Conservation (phyloP, 306 rosid genomes). For the Cicer arietinum region DNA sequence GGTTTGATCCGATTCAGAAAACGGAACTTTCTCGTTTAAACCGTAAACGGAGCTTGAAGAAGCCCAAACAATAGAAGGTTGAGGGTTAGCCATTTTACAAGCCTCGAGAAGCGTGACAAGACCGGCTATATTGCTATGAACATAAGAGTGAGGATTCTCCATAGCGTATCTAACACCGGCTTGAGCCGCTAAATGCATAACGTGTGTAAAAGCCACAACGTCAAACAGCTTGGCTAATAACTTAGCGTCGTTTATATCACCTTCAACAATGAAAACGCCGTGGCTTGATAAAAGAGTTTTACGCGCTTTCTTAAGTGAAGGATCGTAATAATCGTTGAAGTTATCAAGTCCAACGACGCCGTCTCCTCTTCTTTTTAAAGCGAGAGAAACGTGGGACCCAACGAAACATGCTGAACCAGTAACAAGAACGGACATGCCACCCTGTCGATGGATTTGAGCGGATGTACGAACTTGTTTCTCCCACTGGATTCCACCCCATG, state of each 20-base stretch:
- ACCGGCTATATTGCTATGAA: conserved; percentile 91
- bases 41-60: conserved; percentile 92
- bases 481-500: conserved; percentile 96
- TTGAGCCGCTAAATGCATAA: conserved; percentile 93
- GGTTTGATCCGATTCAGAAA: conserved; percentile 76
- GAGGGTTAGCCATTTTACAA: conserved; percentile 76
- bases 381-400: conserved; percentile 77
- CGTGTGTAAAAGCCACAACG: conserved; percentile 81
- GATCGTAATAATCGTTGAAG: conserved; percentile 86
- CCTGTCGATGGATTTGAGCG: conserved; percentile 70
- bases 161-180: conserved; percentile 92
- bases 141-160: conserved; percentile 86
- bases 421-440: conserved; percentile 76
- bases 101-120: conserved; percentile 82
- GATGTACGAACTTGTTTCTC: conserved; percentile 84
- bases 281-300: conserved; percentile 48
- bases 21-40: conserved; percentile 69
- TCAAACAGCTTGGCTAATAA: conserved; percentile 76
- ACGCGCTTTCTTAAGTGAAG: conserved; percentile 76
- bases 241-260: conserved; percentile 73
- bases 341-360: conserved; percentile 87
- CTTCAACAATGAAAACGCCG: conserved; percentile 71
- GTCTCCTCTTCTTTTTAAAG: conserved; percentile 71
- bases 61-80: conserved; percentile 84
- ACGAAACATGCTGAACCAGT: conserved; percentile 88